Evolutionary conservation across 371 early-diverging fungal genomes (phyloP), one percentile per base, ranked within the genome.

Genomic region (Polyrhizophydium stewartii): DNA sequence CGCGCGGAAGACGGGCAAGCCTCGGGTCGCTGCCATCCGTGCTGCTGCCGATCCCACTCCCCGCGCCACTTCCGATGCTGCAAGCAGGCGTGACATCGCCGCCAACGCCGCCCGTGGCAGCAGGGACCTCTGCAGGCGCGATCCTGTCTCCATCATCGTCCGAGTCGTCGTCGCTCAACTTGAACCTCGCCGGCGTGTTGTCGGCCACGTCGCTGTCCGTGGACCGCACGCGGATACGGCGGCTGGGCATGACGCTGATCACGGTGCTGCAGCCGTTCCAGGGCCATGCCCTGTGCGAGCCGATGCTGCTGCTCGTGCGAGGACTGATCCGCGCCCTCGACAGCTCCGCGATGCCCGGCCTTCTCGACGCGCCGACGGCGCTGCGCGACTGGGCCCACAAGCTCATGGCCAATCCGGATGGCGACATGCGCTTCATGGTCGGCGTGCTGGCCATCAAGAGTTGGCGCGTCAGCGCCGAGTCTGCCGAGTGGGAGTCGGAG

Each of bases 371-470:
- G 25, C 53, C 53, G 6, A 19, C 53, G 6, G 53, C 53, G 5
- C 24, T 53, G 24, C 53, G 53, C 25, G 53, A 53, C 32, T 53
- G 53, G 53, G 53, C 53, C 6, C 53, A 53, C 53, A 30, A 35
- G 35, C 25, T 53, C 25, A 7, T 12, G 6, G 16, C 5, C 10
- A 53, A 53, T 27, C 30, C 30, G 25, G 35, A 30, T 5, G 53
- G 53, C n/a, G 53, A 53, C 35, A 53, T 53, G 53, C 53, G 53
- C 5, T 53, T 53, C 24, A 53, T 53, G 53, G 53, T 53, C 9
- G 53, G 53, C 19, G 53, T 53, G 25, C 21, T 53, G 53, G 53
- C 53, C 9, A 53, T 53, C 10, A 53, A 53, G n/a, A 53, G 53
- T 27, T 53, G 53, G 53, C 53, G 53, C 19, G 24, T 53, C 12